Conservation (phyloP, 2,329 filamentous ascomycete genomes). For the Alternaria alternata region DNA sequence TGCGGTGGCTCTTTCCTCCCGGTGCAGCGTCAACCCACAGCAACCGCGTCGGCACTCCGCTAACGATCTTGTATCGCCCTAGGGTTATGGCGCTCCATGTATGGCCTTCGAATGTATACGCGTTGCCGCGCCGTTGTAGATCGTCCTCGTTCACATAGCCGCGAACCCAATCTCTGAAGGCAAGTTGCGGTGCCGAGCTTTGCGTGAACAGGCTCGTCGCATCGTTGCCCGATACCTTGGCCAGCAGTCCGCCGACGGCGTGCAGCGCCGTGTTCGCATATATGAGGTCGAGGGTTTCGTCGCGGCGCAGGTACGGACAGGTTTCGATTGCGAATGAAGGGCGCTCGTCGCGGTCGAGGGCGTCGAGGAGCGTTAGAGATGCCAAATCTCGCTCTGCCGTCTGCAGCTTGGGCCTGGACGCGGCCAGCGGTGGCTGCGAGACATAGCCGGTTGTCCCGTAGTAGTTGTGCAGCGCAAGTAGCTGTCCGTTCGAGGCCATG, state of each 20-base stretch:
- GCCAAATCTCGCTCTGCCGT: conserved; percentile 13
- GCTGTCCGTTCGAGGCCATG: conserved; percentile 11
- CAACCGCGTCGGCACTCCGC: conserved; percentile 29
- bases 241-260: conserved; percentile 24
- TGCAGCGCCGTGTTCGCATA: conserved; percentile 40
- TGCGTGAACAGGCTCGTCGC: conserved; percentile 23
- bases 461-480: conserved; percentile 4
- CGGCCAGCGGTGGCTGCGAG: conserved; percentile 2
- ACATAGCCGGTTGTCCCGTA: neutral
- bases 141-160: conserved; percentile 21
- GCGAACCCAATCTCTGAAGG: conserved; percentile 41
- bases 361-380: conserved; percentile 27
- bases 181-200: conserved; percentile 23
- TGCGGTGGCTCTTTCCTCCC: conserved; percentile 4
- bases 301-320: conserved; percentile 8
- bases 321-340: conserved; percentile 35
- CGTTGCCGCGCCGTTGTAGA: conserved; percentile 15
- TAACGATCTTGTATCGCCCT: conserved; percentile 38
- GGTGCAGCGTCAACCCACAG: conserved; percentile 17
- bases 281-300: conserved; percentile 25
- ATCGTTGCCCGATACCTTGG: conserved; percentile 28
- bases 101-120: conserved; percentile 36
- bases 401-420: conserved; percentile 15
- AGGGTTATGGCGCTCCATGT: conserved; percentile 39
- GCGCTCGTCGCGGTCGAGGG: conserved; percentile 34